Evolutionary conservation across 305 asterid species (phyloP).

Genomic region (Lippia alba): DNA sequence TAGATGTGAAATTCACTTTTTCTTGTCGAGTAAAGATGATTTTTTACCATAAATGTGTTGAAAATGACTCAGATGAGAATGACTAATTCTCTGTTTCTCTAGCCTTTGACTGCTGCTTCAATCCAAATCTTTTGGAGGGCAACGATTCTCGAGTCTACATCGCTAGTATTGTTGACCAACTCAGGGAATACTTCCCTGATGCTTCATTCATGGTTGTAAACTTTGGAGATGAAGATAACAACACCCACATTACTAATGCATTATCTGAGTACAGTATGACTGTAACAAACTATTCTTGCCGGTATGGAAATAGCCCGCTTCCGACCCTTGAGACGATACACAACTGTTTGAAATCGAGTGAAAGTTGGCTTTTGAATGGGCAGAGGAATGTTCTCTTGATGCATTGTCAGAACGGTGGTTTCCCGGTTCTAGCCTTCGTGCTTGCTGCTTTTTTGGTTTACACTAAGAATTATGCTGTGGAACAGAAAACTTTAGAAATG

Average conservation of each 20-base stretch:
- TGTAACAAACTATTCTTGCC: conserved; percentile 56
- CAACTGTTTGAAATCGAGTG: conserved; percentile 61
- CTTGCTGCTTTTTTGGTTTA: conserved; percentile 61
- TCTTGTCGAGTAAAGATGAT: neutral
- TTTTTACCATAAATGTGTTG: neutral
- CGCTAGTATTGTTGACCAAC: conserved; percentile 49
- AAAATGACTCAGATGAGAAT: conserved; percentile 15
- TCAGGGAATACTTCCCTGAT: conserved; percentile 56
- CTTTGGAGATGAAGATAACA: conserved; percentile 54
- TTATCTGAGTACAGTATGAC: conserved; percentile 53
- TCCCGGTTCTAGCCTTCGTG: conserved; percentile 57
- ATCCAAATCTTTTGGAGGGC: conserved; percentile 45
- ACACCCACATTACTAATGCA: conserved; percentile 37
- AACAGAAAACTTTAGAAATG: conserved; percentile 63
- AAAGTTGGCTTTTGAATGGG: conserved; percentile 60
- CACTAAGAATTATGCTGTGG: conserved; percentile 54
- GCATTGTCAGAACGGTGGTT: conserved; percentile 65
- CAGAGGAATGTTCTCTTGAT: conserved; percentile 61
- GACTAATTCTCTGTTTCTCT: conserved; percentile 34
- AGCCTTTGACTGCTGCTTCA: conserved; percentile 80
- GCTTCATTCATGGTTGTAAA: conserved; percentile 66
- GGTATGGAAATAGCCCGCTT: conserved; percentile 51
- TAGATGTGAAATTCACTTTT: conserved; percentile 6
- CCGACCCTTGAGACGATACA: conserved; percentile 66
- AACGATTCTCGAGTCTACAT: conserved; percentile 50